Evolutionary conservation across 2,329 filamentous ascomycete genomes (phyloP).

Genomic region (Emericellopsis cladophorae): DNA sequence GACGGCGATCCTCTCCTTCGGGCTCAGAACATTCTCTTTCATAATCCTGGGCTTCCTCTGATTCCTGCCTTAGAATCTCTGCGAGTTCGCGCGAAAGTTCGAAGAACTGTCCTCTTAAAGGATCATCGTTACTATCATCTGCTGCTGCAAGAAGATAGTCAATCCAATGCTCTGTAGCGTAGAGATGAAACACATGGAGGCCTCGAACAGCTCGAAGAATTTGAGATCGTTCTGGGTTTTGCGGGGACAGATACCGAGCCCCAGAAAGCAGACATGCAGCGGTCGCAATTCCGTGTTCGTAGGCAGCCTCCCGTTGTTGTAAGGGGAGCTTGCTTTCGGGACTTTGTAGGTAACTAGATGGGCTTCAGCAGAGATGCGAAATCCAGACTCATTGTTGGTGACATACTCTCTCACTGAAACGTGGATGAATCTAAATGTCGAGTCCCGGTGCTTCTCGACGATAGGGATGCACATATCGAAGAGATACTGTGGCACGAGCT

Average conservation of each 20-base stretch:
- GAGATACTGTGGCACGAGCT: constrained; percentile 10
- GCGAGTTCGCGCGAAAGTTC: too few species aligned
- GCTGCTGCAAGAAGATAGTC: not conserved
- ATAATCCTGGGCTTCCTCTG: too few species aligned
- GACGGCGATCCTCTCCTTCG: too few species aligned
- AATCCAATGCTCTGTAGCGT: not conserved
- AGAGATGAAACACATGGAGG: not conserved
- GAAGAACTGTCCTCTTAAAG: too few species aligned
- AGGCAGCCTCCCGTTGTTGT: not conserved
- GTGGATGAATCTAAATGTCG: constrained; percentile 13
- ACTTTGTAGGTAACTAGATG: not conserved
- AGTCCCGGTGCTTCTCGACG: constrained; percentile 10
- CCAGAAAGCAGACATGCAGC: not conserved
- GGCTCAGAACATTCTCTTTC: not conserved
- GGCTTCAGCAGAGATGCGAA: constrained; percentile 2
- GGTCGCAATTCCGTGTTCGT: not conserved
- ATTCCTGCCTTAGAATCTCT: too few species aligned
- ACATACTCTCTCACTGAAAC: constrained; percentile 13
- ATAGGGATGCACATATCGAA: constrained; percentile 10
- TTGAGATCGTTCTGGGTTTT: not conserved
- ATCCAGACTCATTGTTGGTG: not conserved
- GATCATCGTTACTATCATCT: too few species aligned
- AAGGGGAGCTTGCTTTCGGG: not conserved
- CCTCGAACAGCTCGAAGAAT: not conserved
- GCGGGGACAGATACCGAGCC: not conserved